Evolutionary conservation across 768 basidiomycete genomes (phyloP), one percentile per base, ranked within the genome.

Genomic region (Tremella fuciformis): DNA sequence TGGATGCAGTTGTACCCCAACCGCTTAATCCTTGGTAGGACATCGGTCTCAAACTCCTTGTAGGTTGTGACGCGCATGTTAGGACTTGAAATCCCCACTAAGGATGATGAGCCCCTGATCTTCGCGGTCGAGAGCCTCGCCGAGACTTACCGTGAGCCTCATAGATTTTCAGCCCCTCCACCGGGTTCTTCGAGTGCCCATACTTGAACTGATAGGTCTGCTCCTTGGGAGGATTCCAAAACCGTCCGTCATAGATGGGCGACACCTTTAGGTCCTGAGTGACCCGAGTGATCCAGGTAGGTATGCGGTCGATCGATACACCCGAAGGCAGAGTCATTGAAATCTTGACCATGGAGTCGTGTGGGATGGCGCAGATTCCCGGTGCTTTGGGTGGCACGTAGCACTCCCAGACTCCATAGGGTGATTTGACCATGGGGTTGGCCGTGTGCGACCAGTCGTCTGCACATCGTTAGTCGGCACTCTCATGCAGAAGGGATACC

Each of bases 1-100:
- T 99, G 96, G 63, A 99, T 97, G 54, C 86, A 85, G 74, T 98
- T 99, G 79, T 99, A 99, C 8, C 92, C 96, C 22, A 98, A 82
- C 57, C 85, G 84, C 76, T 86, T 86, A 76, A 99, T 98, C 62
- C 93, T 82, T 46, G 88, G 89, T 18, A 99, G 82, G 47, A 88
- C 78, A 71, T 94, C 83, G 55, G 79, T 77, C 24, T 91, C 93
- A 69, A 99, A 99, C 78, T 98, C 96, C 74, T 88, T 91, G 83
- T 97, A 99, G 2, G 88, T 89, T 13, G 92, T 96, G 25, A 98
- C 89, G 57, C 89, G 82, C 46, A 81, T 80, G 69, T 98, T 93
- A 1, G 87, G 74, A 13, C 91, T 89, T 13, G 96, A 94, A 59
- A 98, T 98, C 7, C 96, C 96, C 63, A 98, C 92, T 80, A 53